Conservation (phyloP, 208 protist species). For the Perkinsela sp. region DNA sequence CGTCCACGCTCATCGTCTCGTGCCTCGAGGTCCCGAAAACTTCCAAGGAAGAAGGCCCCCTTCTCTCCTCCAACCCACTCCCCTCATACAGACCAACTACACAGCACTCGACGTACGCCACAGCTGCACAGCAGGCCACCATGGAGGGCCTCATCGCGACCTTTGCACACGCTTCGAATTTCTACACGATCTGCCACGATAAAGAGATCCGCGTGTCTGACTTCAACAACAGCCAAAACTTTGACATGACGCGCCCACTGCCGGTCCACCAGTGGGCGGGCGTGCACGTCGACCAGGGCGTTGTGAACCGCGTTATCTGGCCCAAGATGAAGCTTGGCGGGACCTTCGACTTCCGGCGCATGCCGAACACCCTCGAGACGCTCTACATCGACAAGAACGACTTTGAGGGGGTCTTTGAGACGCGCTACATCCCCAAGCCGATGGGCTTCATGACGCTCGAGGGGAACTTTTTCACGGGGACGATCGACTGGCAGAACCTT, state of each 20-base stretch:
- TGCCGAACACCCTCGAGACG: background rate
- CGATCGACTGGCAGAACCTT: background rate
- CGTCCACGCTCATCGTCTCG: too few relatives aligned
- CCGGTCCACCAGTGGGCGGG: background rate
- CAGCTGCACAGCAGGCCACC: background rate
- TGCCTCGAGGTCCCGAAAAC: too few relatives aligned
- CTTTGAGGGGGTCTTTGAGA: background rate
- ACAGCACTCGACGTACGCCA: too few relatives aligned
- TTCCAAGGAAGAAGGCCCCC: too few relatives aligned
- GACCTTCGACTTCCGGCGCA: background rate
- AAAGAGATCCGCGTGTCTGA: background rate
- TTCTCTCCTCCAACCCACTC: too few relatives aligned
- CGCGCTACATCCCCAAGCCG: background rate
- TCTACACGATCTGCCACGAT: background rate
- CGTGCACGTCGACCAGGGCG: background rate
- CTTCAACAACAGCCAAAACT: background rate
- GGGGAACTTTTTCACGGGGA: background rate
- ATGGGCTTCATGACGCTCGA: background rate
- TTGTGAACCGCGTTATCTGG: background rate
- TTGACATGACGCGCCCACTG: background rate
- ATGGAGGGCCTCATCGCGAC: background rate
- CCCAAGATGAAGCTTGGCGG: background rate
- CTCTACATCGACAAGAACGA: background rate
- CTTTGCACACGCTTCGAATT: background rate
- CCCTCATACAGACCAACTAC: too few relatives aligned